Evolutionary conservation across 2,329 filamentous ascomycete genomes (phyloP), one percentile per base, ranked within the genome.

Genomic region (Xylariaceae sp.): DNA sequence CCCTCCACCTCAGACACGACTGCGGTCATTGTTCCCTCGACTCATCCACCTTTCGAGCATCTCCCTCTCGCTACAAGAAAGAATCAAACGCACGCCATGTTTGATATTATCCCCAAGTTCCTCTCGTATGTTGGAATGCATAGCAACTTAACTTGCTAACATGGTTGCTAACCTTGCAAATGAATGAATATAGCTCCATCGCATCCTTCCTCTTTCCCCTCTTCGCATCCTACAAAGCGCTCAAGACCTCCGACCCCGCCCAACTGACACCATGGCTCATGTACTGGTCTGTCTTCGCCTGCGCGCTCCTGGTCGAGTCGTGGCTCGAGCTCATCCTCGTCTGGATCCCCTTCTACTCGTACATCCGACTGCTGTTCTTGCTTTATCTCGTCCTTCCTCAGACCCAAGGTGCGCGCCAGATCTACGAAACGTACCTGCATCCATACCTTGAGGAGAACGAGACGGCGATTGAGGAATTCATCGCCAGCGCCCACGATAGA

Each of bases 241-340:
- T 99, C 70, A 93, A 95, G 77, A 93, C 91, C 16, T 89, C 89
- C 50, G 91, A 97, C 74, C 92, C 93, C 2, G 88, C 91, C 40
- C 87, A 96, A 71, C 83, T 97, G 57, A 91, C 91, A 62, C 93
- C 93, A 87, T 99, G 95, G 95, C 85, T 98, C 64, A 98, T 98
- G 89, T 99, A 98, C 83, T 99, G 93, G 89, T 91, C 96, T 58
- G 91, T 96, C 20, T 84, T 97, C 63, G 90, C 90, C 59, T 88
- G 90, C 72, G 85, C 88, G 67, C 81, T 93, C 54, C 84, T 95
- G 59, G 85, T 87, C 74, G 95, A 98, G 77, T 93, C 89, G 45
- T 96, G 92, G 85, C 87, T 89, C 54, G 86, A 88, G 67, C 96
- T 93, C 77, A 87, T 98, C 69, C 83, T 98, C 45, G 83, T 83